Evolutionary conservation across 2,329 filamentous ascomycete species (phyloP).

Genomic region (Aspergillus chevalieri): DNA sequence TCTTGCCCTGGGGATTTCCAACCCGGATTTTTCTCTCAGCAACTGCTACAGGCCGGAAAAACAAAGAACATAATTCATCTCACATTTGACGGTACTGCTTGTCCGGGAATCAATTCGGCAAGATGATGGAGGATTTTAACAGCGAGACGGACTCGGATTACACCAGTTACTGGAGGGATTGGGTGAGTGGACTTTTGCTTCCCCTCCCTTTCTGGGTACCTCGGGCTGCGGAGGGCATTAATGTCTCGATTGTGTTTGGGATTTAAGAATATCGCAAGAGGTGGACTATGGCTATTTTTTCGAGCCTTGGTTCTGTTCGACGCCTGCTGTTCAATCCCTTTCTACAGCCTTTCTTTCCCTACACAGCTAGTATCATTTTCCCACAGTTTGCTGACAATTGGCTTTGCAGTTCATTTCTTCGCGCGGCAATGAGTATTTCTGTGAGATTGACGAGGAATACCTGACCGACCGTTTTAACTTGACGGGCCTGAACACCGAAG

Average conservation of each 20-base stretch:
- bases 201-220: too few species aligned
- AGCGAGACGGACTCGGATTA: constrained; percentile 99
- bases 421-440: constrained; percentile 97
- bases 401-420: constrained; percentile 82
- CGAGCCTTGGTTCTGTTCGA: neutral
- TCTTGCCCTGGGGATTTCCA: constrained; percentile 13
- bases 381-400: neutral
- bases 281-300: neutral
- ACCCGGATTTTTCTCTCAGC: constrained; percentile 16
- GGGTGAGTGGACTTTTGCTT: constrained; percentile 61
- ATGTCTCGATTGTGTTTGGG: neutral
- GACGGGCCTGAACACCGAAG: constrained; percentile 92
- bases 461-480: constrained; percentile 97
- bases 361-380: neutral
- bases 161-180: constrained; percentile 98
- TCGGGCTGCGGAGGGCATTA: neutral
- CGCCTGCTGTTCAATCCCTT: neutral
- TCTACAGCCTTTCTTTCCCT: neutral
- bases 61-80: constrained; percentile 12
- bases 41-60: constrained; percentile 16
- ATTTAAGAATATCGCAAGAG: neutral
- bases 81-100: neutral
- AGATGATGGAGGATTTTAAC: constrained; percentile 87
- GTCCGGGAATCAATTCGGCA: constrained; percentile 2
- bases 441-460: constrained; percentile 99